A percentile compares a stretch with the other conserved stretches of the same genome.
phyloP scores from a whole-genome alignment of 805 yeast genomes.

The Torulaspora maleeae region DNA sequence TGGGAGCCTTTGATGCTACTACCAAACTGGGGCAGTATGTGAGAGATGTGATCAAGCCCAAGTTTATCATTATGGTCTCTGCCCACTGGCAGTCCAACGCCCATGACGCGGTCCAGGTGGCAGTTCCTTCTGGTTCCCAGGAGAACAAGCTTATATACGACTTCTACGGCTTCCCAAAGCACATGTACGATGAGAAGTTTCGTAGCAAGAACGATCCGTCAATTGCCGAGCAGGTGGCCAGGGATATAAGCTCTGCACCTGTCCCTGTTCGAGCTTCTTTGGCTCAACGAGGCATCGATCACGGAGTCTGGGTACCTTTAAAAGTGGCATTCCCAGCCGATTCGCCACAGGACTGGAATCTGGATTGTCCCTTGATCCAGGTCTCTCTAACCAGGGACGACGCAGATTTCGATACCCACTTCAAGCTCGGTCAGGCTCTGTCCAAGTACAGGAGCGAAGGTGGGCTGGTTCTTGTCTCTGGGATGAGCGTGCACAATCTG shows the following conservation, averaged over 20 bases:
- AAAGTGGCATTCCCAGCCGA: constrained; percentile 57
- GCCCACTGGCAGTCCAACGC: constrained; percentile 70
- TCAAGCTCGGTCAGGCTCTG: constrained; percentile 53
- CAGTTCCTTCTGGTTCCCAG: constrained; percentile 36
- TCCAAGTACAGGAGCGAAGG: constrained; percentile 48
- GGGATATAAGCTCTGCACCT: constrained; percentile 3
- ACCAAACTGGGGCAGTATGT: constrained; percentile 50
- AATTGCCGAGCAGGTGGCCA: constrained; percentile 36
- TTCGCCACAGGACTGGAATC: constrained; percentile 19
- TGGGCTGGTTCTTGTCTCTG: constrained; percentile 58
- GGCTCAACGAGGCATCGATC: constrained; percentile 62
- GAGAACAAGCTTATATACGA: constrained; percentile 66
- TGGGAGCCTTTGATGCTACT: constrained; percentile 56
- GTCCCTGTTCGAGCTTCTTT: constrained; percentile 39
- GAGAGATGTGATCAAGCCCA: constrained; percentile 50
- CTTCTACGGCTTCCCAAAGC: constrained; percentile 65
- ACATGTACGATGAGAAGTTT: constrained; percentile 60
- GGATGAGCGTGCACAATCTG: constrained; percentile 77
- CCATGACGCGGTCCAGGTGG: constrained; percentile 44
- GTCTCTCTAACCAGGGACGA: constrained; percentile 37
- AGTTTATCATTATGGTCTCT: constrained; percentile 59
- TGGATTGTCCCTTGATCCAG: constrained; percentile 41
- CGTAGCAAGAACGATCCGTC: constrained; percentile 44
- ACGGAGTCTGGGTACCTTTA: constrained; percentile 79
- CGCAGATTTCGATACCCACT: constrained; percentile 40